Evolutionary conservation across 2,329 filamentous ascomycete species (phyloP).

Genomic region (Claviceps capensis): DNA sequence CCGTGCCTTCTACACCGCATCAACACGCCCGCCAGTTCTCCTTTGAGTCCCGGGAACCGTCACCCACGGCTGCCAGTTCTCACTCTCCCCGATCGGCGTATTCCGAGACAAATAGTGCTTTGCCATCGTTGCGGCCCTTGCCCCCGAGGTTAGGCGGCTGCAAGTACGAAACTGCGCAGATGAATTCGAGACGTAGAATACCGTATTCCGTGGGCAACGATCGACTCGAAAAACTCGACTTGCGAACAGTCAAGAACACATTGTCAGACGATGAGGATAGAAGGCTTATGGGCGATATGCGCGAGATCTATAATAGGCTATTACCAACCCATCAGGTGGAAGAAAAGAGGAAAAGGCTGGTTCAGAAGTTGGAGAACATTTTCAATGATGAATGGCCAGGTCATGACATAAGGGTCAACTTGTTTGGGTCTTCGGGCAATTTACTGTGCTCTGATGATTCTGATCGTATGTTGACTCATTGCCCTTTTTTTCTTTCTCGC

Average conservation of each 20-base stretch:
- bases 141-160: slow-evolving; percentile 51
- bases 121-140: slow-evolving; percentile 54
- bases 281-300: slow-evolving; percentile 69
- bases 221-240: slow-evolving; percentile 55
- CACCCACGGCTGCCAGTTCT: slow-evolving; percentile 60
- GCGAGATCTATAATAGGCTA: slow-evolving; percentile 71
- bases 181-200: slow-evolving; percentile 72
- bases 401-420: slow-evolving; percentile 74
- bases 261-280: slow-evolving; percentile 60
- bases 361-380: slow-evolving; percentile 77
- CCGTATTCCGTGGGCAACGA: slow-evolving; percentile 83
- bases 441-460: slow-evolving; percentile 89
- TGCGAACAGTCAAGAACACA: slow-evolving; percentile 57
- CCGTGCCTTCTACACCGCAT: slow-evolving; percentile 84
- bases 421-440: slow-evolving; percentile 98
- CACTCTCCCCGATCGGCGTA: slow-evolving; percentile 84
- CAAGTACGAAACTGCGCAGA: slow-evolving; percentile 77
- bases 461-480: slow-evolving; percentile 52
- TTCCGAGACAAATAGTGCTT: slow-evolving; percentile 68
- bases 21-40: slow-evolving; percentile 76
- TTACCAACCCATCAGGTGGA: slow-evolving; percentile 71
- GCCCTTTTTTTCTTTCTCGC: no score
- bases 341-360: slow-evolving; percentile 56
- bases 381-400: slow-evolving; percentile 88
- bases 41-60: slow-evolving; percentile 64